Conservation (phyloP, 345 rosid genomes). For the Melaleuca alternifolia region DNA sequence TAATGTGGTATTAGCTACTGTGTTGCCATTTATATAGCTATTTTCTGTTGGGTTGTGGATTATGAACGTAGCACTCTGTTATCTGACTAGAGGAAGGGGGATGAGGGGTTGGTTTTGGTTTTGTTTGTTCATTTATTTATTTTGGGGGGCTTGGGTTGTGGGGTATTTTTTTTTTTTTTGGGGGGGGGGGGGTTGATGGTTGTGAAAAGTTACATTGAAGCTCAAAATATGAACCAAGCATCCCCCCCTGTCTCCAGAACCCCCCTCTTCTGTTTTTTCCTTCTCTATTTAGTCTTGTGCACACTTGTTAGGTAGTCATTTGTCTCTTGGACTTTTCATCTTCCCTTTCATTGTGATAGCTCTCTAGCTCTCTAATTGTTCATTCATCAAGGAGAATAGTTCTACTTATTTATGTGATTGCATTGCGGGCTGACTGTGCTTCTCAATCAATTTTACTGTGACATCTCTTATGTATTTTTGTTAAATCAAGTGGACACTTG, state of each 20-base stretch:
- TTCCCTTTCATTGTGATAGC: neutral
- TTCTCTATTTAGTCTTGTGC: neutral
- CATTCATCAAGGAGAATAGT: neutral
- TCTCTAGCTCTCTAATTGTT: neutral
- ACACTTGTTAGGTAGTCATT: neutral
- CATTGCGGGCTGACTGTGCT: neutral
- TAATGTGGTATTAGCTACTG: neutral
- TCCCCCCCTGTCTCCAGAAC: accelerated
- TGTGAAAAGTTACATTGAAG: neutral
- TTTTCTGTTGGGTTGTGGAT: neutral
- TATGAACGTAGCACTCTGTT: neutral
- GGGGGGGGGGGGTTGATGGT: neutral
- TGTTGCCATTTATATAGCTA: neutral
- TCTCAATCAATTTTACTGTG: neutral
- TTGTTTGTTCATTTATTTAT: neutral
- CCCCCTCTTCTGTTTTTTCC: neutral
- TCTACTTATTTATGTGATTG: neutral
- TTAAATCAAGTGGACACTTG: neutral
- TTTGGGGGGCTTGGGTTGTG: neutral
- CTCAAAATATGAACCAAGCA: neutral
- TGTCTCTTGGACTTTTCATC: neutral
- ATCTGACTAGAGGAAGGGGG: neutral
- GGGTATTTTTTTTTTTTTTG: too few relatives aligned
- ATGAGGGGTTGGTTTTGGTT: too few relatives aligned
- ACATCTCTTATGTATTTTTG: neutral